Conservation (phyloP, 2,329 filamentous ascomycete species). For the Sporothrix pseudoabietina region DNA sequence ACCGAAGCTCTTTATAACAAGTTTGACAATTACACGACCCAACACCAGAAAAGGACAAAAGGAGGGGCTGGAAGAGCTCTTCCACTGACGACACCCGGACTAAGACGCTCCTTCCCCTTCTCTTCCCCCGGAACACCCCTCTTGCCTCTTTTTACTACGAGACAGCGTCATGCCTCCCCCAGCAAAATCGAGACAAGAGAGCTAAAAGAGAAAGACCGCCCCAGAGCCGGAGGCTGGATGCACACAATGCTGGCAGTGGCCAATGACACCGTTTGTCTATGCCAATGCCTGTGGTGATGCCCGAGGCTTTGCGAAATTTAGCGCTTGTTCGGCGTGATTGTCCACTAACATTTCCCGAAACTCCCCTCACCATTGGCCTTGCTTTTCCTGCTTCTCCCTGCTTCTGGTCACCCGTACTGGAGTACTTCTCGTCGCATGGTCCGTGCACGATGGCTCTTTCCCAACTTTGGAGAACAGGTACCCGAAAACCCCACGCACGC, state of each 20-base stretch:
- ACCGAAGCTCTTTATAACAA: conserved; percentile 28
- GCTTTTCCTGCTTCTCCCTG: conserved; percentile 14
- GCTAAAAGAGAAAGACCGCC: conserved; percentile 7
- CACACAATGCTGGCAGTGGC: conserved; percentile 6
- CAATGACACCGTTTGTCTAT: conserved; percentile 14
- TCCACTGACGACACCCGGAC: neutral
- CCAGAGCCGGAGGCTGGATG: conserved; percentile 24
- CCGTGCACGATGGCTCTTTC: conserved; percentile 16
- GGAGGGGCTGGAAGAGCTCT: conserved; percentile 28
- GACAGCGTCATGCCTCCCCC: conserved; percentile 16
- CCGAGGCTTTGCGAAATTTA: conserved; percentile 31
- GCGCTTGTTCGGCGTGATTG: conserved; percentile 13
- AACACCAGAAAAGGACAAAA: conserved; percentile 22
- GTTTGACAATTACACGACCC: neutral
- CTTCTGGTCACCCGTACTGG: neutral
- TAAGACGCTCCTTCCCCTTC: conserved; percentile 19
- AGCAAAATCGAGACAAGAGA: neutral
- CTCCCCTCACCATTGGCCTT: conserved; percentile 19
- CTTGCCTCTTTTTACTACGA: neutral
- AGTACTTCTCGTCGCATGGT: conserved; percentile 2
- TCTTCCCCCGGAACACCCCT: neutral
- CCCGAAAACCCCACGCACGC: conserved; percentile 28
- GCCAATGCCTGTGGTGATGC: conserved; percentile 27
- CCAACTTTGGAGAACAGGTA: conserved; percentile 22
- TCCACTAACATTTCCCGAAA: conserved; percentile 23